Evolutionary conservation across 306 rosid genomes (phyloP).

Genomic region (Carpinus fangiana): DNA sequence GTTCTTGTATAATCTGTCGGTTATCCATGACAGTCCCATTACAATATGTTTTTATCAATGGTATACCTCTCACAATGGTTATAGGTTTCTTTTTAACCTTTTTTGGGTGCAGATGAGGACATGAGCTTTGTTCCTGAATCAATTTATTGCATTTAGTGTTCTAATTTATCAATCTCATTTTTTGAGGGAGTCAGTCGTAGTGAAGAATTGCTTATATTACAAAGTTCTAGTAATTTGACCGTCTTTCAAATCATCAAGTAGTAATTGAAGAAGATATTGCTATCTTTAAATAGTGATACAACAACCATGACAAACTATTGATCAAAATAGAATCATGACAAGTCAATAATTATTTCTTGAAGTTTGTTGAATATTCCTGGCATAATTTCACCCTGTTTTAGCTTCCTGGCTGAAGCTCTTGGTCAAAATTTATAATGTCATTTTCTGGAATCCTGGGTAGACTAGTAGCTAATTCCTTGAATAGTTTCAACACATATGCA

Average conservation of each 20-base stretch:
- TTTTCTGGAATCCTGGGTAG: background rate
- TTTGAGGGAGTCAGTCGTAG: background rate
- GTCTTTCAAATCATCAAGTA: conserved; percentile 7
- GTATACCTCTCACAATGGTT: background rate
- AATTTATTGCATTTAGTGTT: conserved; percentile 1
- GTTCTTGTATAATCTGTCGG: background rate
- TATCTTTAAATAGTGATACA: background rate
- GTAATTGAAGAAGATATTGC: background rate
- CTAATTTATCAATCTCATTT: conserved; percentile 2
- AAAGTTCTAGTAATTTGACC: background rate
- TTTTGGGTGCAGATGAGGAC: background rate
- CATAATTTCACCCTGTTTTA: background rate
- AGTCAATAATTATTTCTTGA: background rate
- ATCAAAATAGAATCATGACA: background rate
- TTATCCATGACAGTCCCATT: background rate
- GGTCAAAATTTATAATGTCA: background rate
- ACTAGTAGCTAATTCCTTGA: background rate
- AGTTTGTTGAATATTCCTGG: background rate
- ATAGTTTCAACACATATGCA: background rate
- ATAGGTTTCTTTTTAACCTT: background rate
- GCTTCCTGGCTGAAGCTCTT: background rate
- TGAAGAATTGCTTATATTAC: background rate
- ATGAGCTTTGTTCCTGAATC: conserved; percentile 1
- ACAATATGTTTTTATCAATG: background rate
- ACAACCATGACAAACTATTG: background rate